Conservation (phyloP, 2,329 filamentous ascomycete species). For the Colletotrichum falcatum region DNA sequence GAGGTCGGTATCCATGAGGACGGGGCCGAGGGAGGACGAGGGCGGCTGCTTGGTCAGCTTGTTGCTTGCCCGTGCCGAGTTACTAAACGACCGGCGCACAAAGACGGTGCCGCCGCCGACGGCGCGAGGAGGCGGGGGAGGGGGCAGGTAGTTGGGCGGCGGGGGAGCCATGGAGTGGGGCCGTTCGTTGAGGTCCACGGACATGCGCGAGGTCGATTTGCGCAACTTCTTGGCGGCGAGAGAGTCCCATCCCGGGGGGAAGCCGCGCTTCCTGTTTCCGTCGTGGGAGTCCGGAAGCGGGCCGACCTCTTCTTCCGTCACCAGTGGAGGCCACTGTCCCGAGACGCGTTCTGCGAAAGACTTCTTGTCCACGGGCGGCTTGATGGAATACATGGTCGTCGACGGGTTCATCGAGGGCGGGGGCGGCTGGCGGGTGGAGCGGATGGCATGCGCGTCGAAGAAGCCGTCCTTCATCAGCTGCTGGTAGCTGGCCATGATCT, state of each 20-base stretch:
- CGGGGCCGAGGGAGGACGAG: constrained; percentile 22
- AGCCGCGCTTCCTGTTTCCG: constrained; percentile 64
- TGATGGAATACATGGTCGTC: constrained; percentile 31
- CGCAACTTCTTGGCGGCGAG: constrained; percentile 62
- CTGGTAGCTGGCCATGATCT: constrained; percentile 68
- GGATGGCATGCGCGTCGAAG: constrained; percentile 69
- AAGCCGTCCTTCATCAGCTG: constrained; percentile 68
- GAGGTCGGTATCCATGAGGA: constrained; percentile 28
- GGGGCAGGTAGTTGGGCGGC: constrained; percentile 36
- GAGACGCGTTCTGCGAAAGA: constrained; percentile 37
- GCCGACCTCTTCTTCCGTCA: constrained; percentile 32
- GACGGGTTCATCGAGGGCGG: constrained; percentile 40
- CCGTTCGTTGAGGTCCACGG: constrained; percentile 53
- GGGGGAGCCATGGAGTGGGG: constrained; percentile 47
- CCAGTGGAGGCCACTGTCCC: constrained; percentile 44
- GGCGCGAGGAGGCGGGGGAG: constrained; percentile 30
- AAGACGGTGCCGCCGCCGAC: constrained; percentile 21
- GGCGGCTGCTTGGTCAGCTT: constrained; percentile 46
- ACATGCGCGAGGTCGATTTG: constrained; percentile 59
- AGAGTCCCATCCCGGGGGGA: constrained; percentile 50
- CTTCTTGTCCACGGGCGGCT: constrained; percentile 36
- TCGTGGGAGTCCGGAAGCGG: constrained; percentile 49
- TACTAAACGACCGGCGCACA: constrained; percentile 37
- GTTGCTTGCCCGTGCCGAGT: constrained; percentile 41
- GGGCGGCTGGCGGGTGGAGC: constrained; percentile 63